Evolutionary conservation across 305 asterid genomes (phyloP).

Genomic region (Fraxinus xanthoxyloides): DNA sequence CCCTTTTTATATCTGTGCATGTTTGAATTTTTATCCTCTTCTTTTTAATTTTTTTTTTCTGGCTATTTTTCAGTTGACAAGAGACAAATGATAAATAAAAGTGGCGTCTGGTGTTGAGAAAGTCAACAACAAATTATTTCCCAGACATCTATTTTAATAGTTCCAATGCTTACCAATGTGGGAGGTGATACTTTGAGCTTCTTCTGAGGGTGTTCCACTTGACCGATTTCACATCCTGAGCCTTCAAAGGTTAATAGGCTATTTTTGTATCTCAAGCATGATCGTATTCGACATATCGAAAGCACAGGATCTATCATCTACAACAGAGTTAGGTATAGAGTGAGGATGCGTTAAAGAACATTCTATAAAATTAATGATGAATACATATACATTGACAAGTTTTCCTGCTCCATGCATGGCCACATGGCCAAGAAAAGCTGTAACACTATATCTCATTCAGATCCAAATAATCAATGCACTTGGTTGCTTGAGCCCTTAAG

Average conservation of each 20-base stretch:
- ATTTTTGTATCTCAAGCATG: conserved; percentile 51
- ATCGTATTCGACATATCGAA: conserved; percentile 45
- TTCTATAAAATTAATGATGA: background rate
- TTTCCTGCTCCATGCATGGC: conserved; percentile 10
- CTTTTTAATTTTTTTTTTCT: background rate
- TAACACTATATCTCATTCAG: background rate
- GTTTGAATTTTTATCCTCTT: background rate
- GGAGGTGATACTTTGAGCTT: conserved; percentile 40
- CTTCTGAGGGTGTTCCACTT: conserved; percentile 41
- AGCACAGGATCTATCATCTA: conserved; percentile 61
- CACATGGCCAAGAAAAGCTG: background rate
- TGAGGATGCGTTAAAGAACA: background rate
- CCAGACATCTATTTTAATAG: background rate
- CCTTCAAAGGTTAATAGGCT: conserved; percentile 31
- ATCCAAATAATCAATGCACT: background rate
- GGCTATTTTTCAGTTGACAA: background rate
- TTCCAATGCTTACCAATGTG: conserved; percentile 39
- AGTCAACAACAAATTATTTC: background rate
- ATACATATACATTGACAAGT: background rate
- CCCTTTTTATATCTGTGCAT: background rate
- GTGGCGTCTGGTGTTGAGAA: background rate
- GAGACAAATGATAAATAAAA: background rate
- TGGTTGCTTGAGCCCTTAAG: background rate
- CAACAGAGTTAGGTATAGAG: conserved; percentile 9
- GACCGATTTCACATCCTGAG: conserved; percentile 22